phyloP scores from a whole-genome alignment of 2,329 filamentous ascomycete genomes.

The Curvularia lunata region DNA sequence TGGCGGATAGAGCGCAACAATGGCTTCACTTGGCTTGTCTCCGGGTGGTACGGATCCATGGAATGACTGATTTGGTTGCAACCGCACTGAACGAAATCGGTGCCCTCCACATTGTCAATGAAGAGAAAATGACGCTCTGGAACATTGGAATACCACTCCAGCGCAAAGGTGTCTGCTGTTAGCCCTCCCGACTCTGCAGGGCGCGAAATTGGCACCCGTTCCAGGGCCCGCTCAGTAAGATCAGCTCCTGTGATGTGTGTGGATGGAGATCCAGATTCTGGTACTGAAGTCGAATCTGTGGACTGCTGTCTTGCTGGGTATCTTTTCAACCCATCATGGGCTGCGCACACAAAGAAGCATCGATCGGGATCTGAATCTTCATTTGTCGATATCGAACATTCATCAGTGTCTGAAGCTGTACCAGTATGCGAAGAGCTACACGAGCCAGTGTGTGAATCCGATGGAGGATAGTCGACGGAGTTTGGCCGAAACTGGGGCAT shows the following conservation, averaged over 20 bases:
- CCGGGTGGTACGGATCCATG: slow-evolving; percentile 20
- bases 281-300: background rate
- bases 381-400: slow-evolving; percentile 2
- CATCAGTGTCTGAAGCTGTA: slow-evolving; percentile 11
- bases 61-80: slow-evolving; percentile 12
- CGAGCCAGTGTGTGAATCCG: slow-evolving; percentile 1
- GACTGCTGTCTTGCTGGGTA: slow-evolving; percentile 1
- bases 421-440: slow-evolving; percentile 1
- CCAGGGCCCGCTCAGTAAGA: background rate
- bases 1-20: slow-evolving; percentile 29
- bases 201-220: background rate
- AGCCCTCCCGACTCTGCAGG: background rate
- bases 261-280: background rate
- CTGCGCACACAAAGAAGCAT: slow-evolving; percentile 6
- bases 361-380: background rate
- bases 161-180: slow-evolving; percentile 4
- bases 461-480: slow-evolving; percentile 28
- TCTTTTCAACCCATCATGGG: slow-evolving; percentile 8
- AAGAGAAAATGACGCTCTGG: slow-evolving; percentile 24
- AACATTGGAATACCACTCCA: slow-evolving; percentile 23
- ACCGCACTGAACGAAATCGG: background rate
- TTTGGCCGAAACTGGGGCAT: slow-evolving; percentile 74
- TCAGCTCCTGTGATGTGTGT: background rate
- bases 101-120: slow-evolving; percentile 8
- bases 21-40: slow-evolving; percentile 20